Conservation (phyloP, 164 flowering plant genomes). For the Vitis cinerea region DNA sequence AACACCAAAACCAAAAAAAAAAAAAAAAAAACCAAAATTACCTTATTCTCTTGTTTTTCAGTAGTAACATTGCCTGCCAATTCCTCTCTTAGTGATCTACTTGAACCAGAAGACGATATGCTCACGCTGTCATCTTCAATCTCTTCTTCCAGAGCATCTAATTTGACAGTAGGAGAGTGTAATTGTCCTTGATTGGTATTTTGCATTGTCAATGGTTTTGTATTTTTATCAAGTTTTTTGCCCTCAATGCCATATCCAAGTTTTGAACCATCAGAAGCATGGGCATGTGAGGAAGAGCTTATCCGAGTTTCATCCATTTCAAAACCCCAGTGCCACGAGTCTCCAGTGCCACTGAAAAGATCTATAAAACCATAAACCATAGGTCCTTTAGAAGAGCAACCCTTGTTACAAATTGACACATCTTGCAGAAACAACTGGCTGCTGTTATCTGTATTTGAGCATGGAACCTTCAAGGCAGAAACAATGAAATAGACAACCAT, state of each 20-base stretch:
- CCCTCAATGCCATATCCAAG: constrained; percentile 25
- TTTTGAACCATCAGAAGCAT: constrained; percentile 26
- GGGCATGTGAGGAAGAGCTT: constrained; percentile 28
- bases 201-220: constrained; percentile 26
- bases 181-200: constrained; percentile 26
- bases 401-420: constrained; percentile 21
- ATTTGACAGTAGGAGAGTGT: constrained; percentile 24
- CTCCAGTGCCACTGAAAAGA: constrained; percentile 75
- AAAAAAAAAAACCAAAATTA: neutral
- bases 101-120: constrained; percentile 36
- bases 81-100: constrained; percentile 30
- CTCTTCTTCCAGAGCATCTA: constrained; percentile 69
- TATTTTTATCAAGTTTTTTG: constrained; percentile 35
- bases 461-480: constrained; percentile 37
- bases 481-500: neutral
- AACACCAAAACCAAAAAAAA: neutral
- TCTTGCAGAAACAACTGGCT: constrained; percentile 32
- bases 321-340: constrained; percentile 67
- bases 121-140: constrained; percentile 51
- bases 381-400: constrained; percentile 44
- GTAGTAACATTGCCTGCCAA: constrained; percentile 22
- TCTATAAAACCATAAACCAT: constrained; percentile 78
- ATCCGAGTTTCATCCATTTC: constrained; percentile 42
- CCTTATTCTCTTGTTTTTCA: constrained; percentile 30
- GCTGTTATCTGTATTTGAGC: constrained; percentile 21